phyloP scores from a whole-genome alignment of 768 basidiomycete genomes.

The Tricholoma sp. region DNA sequence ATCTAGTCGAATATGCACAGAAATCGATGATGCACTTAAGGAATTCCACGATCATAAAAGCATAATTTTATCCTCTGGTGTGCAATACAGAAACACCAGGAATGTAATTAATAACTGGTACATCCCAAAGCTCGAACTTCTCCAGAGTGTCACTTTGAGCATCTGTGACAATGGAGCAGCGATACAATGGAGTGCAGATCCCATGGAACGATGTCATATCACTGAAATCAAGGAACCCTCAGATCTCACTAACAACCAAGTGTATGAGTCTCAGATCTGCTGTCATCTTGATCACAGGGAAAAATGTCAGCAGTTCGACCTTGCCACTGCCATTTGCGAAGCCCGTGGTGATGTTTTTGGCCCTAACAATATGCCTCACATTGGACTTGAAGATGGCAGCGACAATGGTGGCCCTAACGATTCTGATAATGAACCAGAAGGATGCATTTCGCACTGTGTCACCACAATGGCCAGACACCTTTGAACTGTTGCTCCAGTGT shows the following conservation, averaged over 20 bases:
- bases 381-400: neutral
- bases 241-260: slow-evolving; percentile 5
- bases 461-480: neutral
- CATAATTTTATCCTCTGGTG: neutral
- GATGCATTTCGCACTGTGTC: neutral
- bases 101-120: slow-evolving; percentile 5
- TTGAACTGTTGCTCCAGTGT: neutral
- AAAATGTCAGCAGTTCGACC: slow-evolving; percentile 2
- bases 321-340: slow-evolving; percentile 1
- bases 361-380: neutral
- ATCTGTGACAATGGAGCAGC: slow-evolving; percentile 18
- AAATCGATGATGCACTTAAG: neutral
- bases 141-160: slow-evolving; percentile 24
- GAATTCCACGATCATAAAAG: neutral
- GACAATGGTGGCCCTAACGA: neutral
- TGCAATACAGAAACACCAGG: neutral
- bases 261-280: slow-evolving; percentile 6
- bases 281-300: slow-evolving; percentile 6
- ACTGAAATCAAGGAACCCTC: slow-evolving; percentile 8
- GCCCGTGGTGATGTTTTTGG: neutral
- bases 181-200: slow-evolving; percentile 5
- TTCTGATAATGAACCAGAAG: neutral
- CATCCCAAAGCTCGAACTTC: slow-evolving; percentile 17
- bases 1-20: neutral
- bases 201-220: slow-evolving; percentile 4